A percentile compares a stretch with the other conserved stretches of the same genome.
Conservation (phyloP, 1,284 basidiomycete species). For the Cryptococcus hybrid region DNA sequence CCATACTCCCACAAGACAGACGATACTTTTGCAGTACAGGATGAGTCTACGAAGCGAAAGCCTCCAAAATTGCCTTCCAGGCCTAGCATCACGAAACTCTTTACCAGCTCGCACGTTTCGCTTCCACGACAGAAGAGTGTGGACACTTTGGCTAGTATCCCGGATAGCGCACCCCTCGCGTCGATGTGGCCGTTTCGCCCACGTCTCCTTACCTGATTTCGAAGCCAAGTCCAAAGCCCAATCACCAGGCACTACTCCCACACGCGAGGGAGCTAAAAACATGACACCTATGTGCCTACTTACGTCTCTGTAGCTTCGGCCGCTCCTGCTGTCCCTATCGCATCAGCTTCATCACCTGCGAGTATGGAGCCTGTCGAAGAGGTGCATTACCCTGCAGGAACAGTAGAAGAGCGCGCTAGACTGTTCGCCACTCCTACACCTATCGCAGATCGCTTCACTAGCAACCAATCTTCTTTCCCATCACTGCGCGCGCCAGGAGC, state of each 20-base stretch:
- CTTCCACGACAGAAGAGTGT: constrained; percentile 18
- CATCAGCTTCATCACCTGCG: background rate
- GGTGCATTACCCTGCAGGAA: constrained; percentile 30
- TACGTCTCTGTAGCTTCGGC: constrained; percentile 1
- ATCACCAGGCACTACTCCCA: constrained; percentile 4
- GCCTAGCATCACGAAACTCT: constrained; percentile 17
- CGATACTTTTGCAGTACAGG: background rate
- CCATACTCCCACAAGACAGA: background rate
- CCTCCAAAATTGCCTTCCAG: constrained; percentile 8
- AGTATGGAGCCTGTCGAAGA: constrained; percentile 21
- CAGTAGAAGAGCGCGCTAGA: constrained; percentile 31
- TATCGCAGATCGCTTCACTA: constrained; percentile 46
- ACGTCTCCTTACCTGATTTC: constrained; percentile 23
- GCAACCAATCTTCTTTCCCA: constrained; percentile 21
- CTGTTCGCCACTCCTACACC: constrained; percentile 40
- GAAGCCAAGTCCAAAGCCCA: constrained; percentile 5
- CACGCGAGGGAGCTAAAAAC: background rate
- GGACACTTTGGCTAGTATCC: constrained; percentile 18
- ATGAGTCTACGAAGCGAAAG: background rate
- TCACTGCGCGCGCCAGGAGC: constrained; percentile 18
- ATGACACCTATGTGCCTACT: background rate
- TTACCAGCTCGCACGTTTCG: constrained; percentile 7
- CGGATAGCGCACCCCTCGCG: constrained; percentile 21
- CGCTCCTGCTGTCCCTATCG: background rate
- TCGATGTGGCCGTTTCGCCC: constrained; percentile 21